Conservation (phyloP, 176 grass and related monocot genomes). For the Areca catechu region DNA sequence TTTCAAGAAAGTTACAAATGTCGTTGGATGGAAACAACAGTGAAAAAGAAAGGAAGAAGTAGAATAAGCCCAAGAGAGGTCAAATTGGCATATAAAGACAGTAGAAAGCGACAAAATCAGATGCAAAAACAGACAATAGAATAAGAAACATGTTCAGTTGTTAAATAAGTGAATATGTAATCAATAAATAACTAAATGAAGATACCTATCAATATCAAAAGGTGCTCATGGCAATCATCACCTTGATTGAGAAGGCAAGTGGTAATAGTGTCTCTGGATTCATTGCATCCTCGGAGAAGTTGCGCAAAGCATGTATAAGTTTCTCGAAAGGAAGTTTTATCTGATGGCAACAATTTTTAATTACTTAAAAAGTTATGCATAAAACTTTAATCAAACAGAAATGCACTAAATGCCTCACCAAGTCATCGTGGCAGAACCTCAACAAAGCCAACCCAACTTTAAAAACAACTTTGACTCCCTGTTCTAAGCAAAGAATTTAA, state of each 20-base stretch:
- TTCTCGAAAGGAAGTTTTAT: conserved; percentile 92
- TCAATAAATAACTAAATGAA: no score
- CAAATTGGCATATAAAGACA: no score
- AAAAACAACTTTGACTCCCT: conserved; percentile 93
- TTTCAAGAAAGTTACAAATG: no score
- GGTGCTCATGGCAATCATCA: conserved; percentile 22
- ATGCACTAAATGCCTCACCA: conserved; percentile 44
- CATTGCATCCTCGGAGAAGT: conserved; percentile 81
- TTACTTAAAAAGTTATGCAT: conserved; percentile 8
- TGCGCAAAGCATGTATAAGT: conserved; percentile 66
- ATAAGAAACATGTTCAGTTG: no score
- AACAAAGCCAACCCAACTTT: conserved; percentile 84
- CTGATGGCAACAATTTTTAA: conserved; percentile 27
- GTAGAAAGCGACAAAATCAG: no score
- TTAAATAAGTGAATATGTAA: no score
- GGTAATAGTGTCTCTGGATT: conserved; percentile 73
- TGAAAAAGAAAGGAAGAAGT: no score
- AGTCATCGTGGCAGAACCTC: conserved; percentile 80
- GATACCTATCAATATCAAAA: neutral
- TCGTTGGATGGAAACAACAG: no score
- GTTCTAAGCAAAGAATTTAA: neutral
- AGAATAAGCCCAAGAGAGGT: no score
- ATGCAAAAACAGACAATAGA: no score
- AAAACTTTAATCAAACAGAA: conserved; percentile 5
- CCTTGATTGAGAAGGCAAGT: conserved; percentile 81